Evolutionary conservation across 306 rosid genomes (phyloP).

Genomic region (Oxytropis ochrocephala): DNA sequence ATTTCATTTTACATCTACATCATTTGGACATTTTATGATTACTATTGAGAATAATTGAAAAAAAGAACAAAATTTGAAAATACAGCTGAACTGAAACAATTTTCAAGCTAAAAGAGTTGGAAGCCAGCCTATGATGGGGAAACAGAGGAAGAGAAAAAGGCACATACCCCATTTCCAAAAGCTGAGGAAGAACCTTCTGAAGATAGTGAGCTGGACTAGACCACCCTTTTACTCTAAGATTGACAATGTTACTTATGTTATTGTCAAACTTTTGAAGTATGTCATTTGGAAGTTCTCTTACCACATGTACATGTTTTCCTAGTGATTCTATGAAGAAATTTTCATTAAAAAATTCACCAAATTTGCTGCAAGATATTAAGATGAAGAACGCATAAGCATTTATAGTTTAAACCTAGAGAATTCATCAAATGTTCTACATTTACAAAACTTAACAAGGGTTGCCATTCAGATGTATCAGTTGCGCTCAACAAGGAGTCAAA

Average conservation of each 20-base stretch:
- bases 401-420: neutral
- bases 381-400: conserved; percentile 5
- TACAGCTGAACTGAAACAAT: neutral
- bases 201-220: conserved; percentile 82
- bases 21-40: conserved; percentile 8
- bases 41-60: conserved; percentile 1
- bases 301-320: conserved; percentile 60
- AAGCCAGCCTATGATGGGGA: conserved; percentile 17
- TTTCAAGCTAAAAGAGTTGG: conserved; percentile 1
- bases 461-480: neutral
- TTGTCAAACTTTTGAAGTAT: conserved; percentile 66
- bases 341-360: conserved; percentile 85
- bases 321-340: conserved; percentile 73
- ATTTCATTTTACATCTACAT: conserved; percentile 2
- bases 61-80: conserved; percentile 13
- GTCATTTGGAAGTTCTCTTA: conserved; percentile 71
- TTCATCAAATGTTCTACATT: neutral
- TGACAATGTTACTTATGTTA: conserved; percentile 87
- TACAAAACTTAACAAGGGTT: conserved; percentile 5
- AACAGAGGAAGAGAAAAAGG: conserved; percentile 16
- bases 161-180: conserved; percentile 63
- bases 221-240: conserved; percentile 95
- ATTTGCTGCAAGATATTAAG: conserved; percentile 56
- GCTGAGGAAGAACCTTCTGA: conserved; percentile 89
- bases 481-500: conserved; percentile 6